A percentile compares a stretch with the other conserved stretches of the same genome.
Evolutionary conservation across 345 rosid genomes (phyloP).

Genomic region (Citrus unshiu): DNA sequence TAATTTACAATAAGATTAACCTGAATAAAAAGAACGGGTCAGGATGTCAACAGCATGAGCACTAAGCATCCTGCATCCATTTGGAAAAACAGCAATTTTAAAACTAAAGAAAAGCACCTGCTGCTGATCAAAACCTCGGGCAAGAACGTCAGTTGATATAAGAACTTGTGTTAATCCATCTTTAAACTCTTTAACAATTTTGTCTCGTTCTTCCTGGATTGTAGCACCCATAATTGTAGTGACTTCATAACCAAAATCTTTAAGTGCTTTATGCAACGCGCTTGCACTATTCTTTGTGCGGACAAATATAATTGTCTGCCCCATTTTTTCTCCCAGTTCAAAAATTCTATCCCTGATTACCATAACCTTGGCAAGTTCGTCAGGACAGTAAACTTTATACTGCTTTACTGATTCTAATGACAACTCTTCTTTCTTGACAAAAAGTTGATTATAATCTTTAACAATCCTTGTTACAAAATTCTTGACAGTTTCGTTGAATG

Average conservation of each 20-base stretch:
- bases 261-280: slow-evolving; percentile 59
- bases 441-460: slow-evolving; percentile 76
- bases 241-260: slow-evolving; percentile 70
- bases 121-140: slow-evolving; percentile 94
- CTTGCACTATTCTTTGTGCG: slow-evolving; percentile 57
- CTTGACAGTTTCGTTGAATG: slow-evolving; percentile 78
- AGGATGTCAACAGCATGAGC: not conserved
- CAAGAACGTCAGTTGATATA: slow-evolving; percentile 85
- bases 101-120: slow-evolving; percentile 34
- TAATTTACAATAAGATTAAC: slow-evolving; percentile 86
- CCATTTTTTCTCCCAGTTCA: slow-evolving; percentile 77
- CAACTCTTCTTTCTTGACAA: slow-evolving; percentile 87
- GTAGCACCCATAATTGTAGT: slow-evolving; percentile 78
- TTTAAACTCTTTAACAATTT: slow-evolving; percentile 81
- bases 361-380: slow-evolving; percentile 59
- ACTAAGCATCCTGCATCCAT: not conserved
- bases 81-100: not conserved
- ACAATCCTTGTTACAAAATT: slow-evolving; percentile 61
- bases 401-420: slow-evolving; percentile 86
- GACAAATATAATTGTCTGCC: slow-evolving; percentile 85
- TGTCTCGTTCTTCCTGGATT: slow-evolving; percentile 63
- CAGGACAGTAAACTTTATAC: slow-evolving; percentile 84
- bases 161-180: slow-evolving; percentile 85
- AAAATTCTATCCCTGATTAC: slow-evolving; percentile 81
- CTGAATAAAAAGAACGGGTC: slow-evolving; percentile 30